Percentiles rank a stretch among this genome's conserved stretches.
phyloP scores from a whole-genome alignment of 768 basidiomycete genomes.

The Russula foetens region DNA sequence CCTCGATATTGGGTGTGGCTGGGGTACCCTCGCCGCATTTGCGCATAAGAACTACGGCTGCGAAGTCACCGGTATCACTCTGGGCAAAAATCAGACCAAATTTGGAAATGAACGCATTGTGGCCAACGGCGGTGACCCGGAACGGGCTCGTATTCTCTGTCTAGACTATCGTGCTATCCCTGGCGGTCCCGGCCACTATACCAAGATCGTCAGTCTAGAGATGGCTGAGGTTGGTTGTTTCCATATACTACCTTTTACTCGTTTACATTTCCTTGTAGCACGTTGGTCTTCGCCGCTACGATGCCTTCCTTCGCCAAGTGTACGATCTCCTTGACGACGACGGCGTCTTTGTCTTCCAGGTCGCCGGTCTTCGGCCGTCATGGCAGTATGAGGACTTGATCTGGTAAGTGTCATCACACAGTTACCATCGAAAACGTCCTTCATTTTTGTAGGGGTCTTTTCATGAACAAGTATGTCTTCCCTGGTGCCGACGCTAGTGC shows the following conservation, averaged over 20 bases:
- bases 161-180: slow-evolving; percentile 91
- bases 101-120: slow-evolving; percentile 88
- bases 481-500: slow-evolving; percentile 96
- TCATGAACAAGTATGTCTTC: slow-evolving; percentile 99
- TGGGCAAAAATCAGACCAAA: slow-evolving; percentile 82
- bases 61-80: slow-evolving; percentile 92
- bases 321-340: slow-evolving; percentile 93
- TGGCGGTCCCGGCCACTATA: slow-evolving; percentile 62
- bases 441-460: slow-evolving; percentile 60
- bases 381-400: slow-evolving; percentile 99
- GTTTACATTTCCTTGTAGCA: slow-evolving; percentile 42
- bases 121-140: slow-evolving; percentile 48
- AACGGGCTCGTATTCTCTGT: slow-evolving; percentile 85
- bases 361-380: slow-evolving; percentile 89
- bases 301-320: slow-evolving; percentile 80
- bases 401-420: slow-evolving; percentile 46
- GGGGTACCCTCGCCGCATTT: slow-evolving; percentile 93
- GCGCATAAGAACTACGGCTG: slow-evolving; percentile 97
- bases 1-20: slow-evolving; percentile 87
- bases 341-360: slow-evolving; percentile 91
- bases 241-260: not conserved
- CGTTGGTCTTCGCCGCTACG: slow-evolving; percentile 91
- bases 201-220: slow-evolving; percentile 93
- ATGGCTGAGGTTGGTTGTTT: slow-evolving; percentile 78
- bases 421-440: not conserved